Base-by-base conservation (phyloP, 148 eudicot genomes). In the Heliamphora exappendiculata region DNA sequence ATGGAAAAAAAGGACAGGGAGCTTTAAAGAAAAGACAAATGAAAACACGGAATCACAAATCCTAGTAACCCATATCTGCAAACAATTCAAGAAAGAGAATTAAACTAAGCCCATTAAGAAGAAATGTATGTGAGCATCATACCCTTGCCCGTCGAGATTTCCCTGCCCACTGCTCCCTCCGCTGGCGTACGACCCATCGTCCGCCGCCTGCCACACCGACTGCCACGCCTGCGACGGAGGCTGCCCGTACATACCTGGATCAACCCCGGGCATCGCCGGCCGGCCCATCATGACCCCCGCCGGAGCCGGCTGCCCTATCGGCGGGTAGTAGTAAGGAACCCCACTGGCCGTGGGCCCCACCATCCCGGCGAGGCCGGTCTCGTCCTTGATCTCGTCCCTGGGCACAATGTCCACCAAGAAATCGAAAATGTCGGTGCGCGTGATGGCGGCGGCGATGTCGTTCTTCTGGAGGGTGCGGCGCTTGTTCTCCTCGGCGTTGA, bases 401-500 rank as follows among this genome's bases (percentile, higher is more conserved):
- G 97, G 97, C 6, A 91, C 98, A 67, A 93, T 93, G 47, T 93
- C 98, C 1, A 91, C 98, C 12, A 93, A 70, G 64, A 93, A 93
- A 69, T 93, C 98, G 59, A 93, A 93, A 8, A 93, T 93, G 39
- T 91, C 96, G 1, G 98, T 93, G 2, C 97, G 72, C 0, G 93
- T 87, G 4, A 92, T 90, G 0, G 94, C 97, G 0, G 97, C 92
- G 0, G 94, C 97, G 47, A 92, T 90, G 78, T 92, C 94, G 19
- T 87, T 90, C 78, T 92, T 92, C 88, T 92, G 97, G 1, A 92
- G 85, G 0, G 97, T 92, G 0, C 97, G 49, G 0, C 97, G 82
- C 86, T 90, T 92, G 83, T 92, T 90, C 77, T 90, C 94, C 83
- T 92, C 94, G 1, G 97, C 97, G 81, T 92, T 94, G 8, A 92